Conservation (phyloP, 2,329 filamentous ascomycete species). For the Claviceps fusiformis region DNA sequence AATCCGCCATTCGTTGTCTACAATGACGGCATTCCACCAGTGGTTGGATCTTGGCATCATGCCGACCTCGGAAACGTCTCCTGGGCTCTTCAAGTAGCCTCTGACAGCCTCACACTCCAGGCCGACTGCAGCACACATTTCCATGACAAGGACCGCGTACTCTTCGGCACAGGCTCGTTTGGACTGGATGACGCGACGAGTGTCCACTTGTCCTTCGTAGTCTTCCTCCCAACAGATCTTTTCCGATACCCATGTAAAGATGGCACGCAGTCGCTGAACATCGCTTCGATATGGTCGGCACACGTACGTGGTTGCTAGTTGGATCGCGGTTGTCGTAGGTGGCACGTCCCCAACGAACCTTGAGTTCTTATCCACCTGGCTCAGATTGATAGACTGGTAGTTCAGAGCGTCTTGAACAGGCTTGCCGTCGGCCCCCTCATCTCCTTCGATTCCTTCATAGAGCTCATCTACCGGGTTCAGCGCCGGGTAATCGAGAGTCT, state of each 20-base stretch:
- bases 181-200: conserved; percentile 68
- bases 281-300: conserved; percentile 91
- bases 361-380: conserved; percentile 87
- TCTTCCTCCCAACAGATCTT: conserved; percentile 93
- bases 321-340: conserved; percentile 65
- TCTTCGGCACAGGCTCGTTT: conserved; percentile 80
- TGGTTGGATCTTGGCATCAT: conserved; percentile 83
- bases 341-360: conserved; percentile 79
- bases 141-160: conserved; percentile 73
- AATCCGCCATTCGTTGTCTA: conserved; percentile 92
- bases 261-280: conserved; percentile 80
- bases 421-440: conserved; percentile 75
- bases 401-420: conserved; percentile 73
- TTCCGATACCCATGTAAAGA: conserved; percentile 96
- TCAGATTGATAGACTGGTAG: conserved; percentile 66
- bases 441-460: conserved; percentile 71
- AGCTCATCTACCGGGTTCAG: conserved; percentile 84
- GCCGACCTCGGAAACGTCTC: conserved; percentile 68
- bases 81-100: conserved; percentile 83
- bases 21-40: conserved; percentile 91
- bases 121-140: conserved; percentile 88
- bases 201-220: conserved; percentile 73
- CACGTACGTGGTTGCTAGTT: conserved; percentile 78
- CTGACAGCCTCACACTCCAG: conserved; percentile 76
- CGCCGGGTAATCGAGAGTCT: conserved; percentile 86